Evolutionary conservation across 352 stramenopile genomes (phyloP), one percentile per base, ranked within the genome.

Genomic region (Phytophthora cryptogea): DNA sequence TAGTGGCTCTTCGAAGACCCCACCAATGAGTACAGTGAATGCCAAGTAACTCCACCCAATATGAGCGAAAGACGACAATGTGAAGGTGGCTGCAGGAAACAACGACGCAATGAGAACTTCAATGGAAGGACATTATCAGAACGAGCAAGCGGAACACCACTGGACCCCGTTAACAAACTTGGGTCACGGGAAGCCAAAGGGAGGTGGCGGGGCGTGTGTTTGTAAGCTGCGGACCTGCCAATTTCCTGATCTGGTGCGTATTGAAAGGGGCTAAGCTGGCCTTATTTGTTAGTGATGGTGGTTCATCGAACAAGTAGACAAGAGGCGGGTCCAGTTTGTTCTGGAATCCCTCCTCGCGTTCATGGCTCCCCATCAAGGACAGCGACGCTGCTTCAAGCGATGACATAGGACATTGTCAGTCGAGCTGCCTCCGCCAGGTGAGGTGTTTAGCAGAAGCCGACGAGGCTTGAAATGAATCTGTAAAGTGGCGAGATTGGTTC

Each of bases 21-120:
- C 84, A 66, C 83, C 84, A 48, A 90, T 94, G 82, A 90, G 84
- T 80, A 84, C 84, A 70, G 84, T 94, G 52, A 94, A 94, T 78
- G 84, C 84, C 76, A 94, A 94, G 75, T 94, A 94, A 73, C 42
- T 62, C 41, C 50, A 45, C 49, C 44, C 30, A 59, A 51, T 76
- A 74, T 76, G 60, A 73, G 39, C 63, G 49, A 72, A 56, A 43
- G 39, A 48, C 63, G 51, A 72, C 54, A 61, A 52, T 70, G 45
- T 54, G 44, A 61, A 56, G 56, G 27, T 49, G 43, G 48, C 53
- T 31, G 36, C 32, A 59, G 13, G 37, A 62, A 66, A 23, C 43
- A 59, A 59, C 32, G 37, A 59, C 36, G 20, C 56, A 67, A 59
- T 58, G 44, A 44, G 54, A 47, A 64, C 13, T 67, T 33, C 43